phyloP scores from a whole-genome alignment of 768 basidiomycete genomes.

The Polyporus arcularius region DNA sequence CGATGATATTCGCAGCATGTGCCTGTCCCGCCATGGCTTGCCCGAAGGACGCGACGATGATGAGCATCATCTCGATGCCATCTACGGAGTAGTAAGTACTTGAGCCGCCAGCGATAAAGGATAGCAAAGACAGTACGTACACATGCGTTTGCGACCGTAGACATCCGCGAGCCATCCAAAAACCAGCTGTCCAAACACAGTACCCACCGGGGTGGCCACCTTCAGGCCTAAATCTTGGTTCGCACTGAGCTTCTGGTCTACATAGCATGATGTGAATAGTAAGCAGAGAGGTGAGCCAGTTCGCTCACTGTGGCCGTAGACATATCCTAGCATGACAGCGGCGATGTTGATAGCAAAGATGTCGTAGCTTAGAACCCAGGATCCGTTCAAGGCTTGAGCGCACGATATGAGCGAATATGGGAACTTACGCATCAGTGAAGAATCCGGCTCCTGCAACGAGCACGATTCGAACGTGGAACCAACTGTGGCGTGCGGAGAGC shows the following conservation, averaged over 20 bases:
- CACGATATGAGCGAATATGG: background rate
- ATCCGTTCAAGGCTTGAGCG: background rate
- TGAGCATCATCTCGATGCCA: constrained; percentile 77
- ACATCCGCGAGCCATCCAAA: constrained; percentile 83
- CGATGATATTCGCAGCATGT: constrained; percentile 70
- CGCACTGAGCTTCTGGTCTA: constrained; percentile 38
- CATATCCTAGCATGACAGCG: constrained; percentile 79
- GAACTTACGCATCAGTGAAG: constrained; percentile 66
- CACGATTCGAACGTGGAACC: constrained; percentile 78
- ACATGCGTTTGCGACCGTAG: constrained; percentile 79
- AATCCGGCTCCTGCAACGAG: constrained; percentile 76
- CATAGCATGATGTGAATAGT: background rate
- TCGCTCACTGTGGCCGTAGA: constrained; percentile 51
- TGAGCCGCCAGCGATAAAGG: background rate
- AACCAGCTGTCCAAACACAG: constrained; percentile 70
- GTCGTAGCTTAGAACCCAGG: constrained; percentile 43
- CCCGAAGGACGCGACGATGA: constrained; percentile 77
- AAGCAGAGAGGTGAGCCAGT: background rate
- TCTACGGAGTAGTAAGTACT: constrained; percentile 37
- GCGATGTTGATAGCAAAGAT: constrained; percentile 92
- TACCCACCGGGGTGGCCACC: constrained; percentile 76
- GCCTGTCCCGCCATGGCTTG: constrained; percentile 75
- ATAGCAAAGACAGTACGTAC: constrained; percentile 43
- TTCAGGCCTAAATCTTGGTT: constrained; percentile 80
- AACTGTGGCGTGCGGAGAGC: constrained; percentile 41